phyloP scores from a whole-genome alignment of 306 rosid species.

The Prunus salicina region DNA sequence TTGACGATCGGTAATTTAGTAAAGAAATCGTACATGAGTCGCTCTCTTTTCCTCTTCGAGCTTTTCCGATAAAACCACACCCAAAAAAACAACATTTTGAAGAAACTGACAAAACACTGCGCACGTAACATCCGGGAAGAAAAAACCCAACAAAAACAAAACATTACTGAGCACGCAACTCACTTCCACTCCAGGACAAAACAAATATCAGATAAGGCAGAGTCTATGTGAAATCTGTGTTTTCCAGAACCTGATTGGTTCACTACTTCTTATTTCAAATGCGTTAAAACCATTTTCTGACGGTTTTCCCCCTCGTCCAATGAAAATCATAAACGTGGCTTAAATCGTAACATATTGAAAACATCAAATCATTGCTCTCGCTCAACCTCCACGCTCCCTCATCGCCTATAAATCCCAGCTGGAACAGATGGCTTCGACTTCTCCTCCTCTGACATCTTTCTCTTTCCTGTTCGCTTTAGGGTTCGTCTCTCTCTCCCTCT shows the following conservation, averaged over 20 bases:
- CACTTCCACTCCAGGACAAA: not conserved
- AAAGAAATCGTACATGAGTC: too few relatives aligned
- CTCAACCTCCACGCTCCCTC: not conserved
- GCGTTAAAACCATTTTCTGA: not conserved
- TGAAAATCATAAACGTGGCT: not conserved
- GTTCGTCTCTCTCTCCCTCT: slow-evolving; percentile 2
- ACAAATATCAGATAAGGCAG: not conserved
- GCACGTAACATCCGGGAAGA: not conserved
- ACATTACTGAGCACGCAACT: not conserved
- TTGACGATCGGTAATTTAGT: too few relatives aligned
- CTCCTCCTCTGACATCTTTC: slow-evolving; percentile 17
- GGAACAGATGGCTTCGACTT: not conserved
- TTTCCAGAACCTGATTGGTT: not conserved
- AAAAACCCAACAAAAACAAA: not conserved
- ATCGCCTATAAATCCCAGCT: not conserved
- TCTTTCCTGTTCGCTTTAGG: slow-evolving; percentile 23
- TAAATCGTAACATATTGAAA: rapidly evolving
- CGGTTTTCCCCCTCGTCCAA: not conserved
- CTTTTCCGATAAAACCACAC: not conserved
- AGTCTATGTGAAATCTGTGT: not conserved
- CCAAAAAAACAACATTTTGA: too few relatives aligned
- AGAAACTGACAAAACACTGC: not conserved
- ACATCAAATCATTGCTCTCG: not conserved
- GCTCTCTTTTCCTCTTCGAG: too few relatives aligned
- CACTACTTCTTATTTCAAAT: not conserved